phyloP scores from a whole-genome alignment of 2,329 filamentous ascomycete species.

The Fonsecaea multimorphosa region DNA sequence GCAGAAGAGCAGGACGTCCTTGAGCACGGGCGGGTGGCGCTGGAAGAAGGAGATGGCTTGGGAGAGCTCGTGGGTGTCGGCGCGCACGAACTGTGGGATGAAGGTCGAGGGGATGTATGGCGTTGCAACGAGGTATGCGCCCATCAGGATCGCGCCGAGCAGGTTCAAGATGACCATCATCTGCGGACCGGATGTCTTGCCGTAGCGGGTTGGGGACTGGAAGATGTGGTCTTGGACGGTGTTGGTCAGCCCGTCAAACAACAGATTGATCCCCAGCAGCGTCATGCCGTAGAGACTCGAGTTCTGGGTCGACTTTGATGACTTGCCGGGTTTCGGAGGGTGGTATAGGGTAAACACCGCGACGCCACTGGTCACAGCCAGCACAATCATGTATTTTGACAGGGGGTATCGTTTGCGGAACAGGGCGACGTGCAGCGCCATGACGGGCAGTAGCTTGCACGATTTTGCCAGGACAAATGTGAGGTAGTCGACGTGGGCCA shows the following conservation, averaged over 20 bases:
- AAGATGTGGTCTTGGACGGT: conserved; percentile 97
- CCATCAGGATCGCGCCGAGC: conserved; percentile 79
- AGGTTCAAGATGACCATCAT: conserved; percentile 99
- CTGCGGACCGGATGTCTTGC: conserved; percentile 85
- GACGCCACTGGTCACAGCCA: conserved; percentile 87
- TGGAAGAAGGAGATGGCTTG: conserved; percentile 82
- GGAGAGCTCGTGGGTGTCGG: conserved; percentile 74
- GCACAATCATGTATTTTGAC: conserved; percentile 95
- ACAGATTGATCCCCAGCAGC: conserved; percentile 83
- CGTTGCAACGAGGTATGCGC: conserved; percentile 74
- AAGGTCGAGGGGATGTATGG: conserved; percentile 78
- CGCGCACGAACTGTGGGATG: conserved; percentile 66
- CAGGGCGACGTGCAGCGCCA: conserved; percentile 92
- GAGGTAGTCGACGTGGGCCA: conserved; percentile 95
- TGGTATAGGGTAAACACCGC: conserved; percentile 92
- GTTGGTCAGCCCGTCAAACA: conserved; percentile 96
- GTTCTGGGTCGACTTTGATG: conserved; percentile 55
- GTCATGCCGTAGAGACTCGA: conserved; percentile 74
- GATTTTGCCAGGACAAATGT: conserved; percentile 97
- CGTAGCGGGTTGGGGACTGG: conserved; percentile 65
- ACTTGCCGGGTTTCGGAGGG: conserved; percentile 63
- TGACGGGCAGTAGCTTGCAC: conserved; percentile 97
- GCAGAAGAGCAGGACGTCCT: conserved; percentile 88
- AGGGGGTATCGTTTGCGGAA: conserved; percentile 89
- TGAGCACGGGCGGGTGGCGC: conserved; percentile 79